Evolutionary conservation across 305 asterid genomes (phyloP).

Genomic region (Stenogyne calaminthoides): DNA sequence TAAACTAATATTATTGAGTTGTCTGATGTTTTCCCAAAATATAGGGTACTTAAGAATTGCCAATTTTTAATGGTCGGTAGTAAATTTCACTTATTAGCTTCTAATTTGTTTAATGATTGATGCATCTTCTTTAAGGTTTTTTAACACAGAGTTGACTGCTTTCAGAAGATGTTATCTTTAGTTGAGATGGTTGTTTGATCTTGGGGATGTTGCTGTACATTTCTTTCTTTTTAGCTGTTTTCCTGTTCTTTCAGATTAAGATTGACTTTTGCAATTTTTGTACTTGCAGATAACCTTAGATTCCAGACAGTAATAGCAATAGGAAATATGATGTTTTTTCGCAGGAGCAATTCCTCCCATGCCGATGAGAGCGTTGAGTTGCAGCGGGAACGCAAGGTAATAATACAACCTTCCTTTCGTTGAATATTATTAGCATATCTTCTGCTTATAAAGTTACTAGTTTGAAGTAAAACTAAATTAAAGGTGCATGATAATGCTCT

Average conservation of each 20-base stretch:
- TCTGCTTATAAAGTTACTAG: no score
- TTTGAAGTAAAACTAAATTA: not conserved
- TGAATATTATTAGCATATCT: no score
- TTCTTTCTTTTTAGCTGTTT: not conserved
- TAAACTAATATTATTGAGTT: no score
- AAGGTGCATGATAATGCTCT: not conserved
- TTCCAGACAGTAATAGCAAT: slow-evolving; percentile 22
- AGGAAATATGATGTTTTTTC: slow-evolving; percentile 56
- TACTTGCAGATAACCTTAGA: slow-evolving; percentile 27
- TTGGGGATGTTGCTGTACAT: not conserved
- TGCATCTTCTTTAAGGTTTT: slow-evolving; percentile 5
- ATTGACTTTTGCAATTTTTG: not conserved
- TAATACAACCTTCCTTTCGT: no score
- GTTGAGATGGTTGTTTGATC: slow-evolving; percentile 4
- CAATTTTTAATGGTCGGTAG: not conserved
- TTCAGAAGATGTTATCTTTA: not conserved
- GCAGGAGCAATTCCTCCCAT: slow-evolving; percentile 49
- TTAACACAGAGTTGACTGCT: slow-evolving; percentile 7
- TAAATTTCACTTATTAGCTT: not conserved
- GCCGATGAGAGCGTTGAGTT: slow-evolving; percentile 53
- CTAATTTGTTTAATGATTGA: not conserved
- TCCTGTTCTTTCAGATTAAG: no score
- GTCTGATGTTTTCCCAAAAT: no score
- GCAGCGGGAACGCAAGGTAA: slow-evolving; percentile 66
- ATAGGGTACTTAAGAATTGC: no score